A percentile compares a stretch with the other conserved stretches of the same genome.
phyloP scores from a whole-genome alignment of 2,329 filamentous ascomycete species.

The Akanthomyces lecanii region DNA sequence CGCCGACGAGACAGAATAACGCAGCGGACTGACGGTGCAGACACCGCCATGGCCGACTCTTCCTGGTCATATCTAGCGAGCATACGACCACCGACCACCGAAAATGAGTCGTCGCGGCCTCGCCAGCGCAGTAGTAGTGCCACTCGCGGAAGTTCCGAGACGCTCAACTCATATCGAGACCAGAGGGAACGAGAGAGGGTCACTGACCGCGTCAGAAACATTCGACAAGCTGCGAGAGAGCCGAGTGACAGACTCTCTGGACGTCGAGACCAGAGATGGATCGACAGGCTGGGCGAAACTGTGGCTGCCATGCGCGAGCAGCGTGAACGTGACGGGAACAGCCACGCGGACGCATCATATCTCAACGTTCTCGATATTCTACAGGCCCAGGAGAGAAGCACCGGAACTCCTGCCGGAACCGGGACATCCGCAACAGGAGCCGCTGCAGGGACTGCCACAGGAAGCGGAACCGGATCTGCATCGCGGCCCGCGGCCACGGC shows the following conservation, averaged over 20 bases:
- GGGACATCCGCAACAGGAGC: not conserved
- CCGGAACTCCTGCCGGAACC: slow-evolving; percentile 16
- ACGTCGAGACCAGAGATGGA: slow-evolving; percentile 30
- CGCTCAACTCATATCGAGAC: slow-evolving; percentile 36
- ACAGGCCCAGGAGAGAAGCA: slow-evolving; percentile 28
- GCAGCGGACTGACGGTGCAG: slow-evolving; percentile 26
- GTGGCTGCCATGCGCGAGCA: slow-evolving; percentile 34
- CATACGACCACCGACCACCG: slow-evolving; percentile 21
- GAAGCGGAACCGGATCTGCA: not conserved
- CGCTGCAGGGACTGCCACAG: not conserved
- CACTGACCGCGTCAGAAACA: slow-evolving; percentile 31
- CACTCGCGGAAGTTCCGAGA: slow-evolving; percentile 36
- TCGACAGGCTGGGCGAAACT: slow-evolving; percentile 34
- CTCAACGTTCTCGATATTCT: slow-evolving; percentile 36
- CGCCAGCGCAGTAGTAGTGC: slow-evolving; percentile 34
- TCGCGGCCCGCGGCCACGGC: not conserved
- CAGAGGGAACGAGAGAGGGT: slow-evolving; percentile 34
- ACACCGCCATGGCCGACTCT: slow-evolving; percentile 19
- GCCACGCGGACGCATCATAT: slow-evolving; percentile 24
- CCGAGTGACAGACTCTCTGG: slow-evolving; percentile 21
- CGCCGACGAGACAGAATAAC: slow-evolving; percentile 43
- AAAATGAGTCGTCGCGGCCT: slow-evolving; percentile 26
- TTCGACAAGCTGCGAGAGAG: slow-evolving; percentile 32
- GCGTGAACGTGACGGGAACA: slow-evolving; percentile 29
- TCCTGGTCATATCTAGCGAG: slow-evolving; percentile 22